A percentile compares a stretch with the other conserved stretches of the same genome.
Evolutionary conservation across 257 asterid species (phyloP).

Genomic region (Perilla frutescens): DNA sequence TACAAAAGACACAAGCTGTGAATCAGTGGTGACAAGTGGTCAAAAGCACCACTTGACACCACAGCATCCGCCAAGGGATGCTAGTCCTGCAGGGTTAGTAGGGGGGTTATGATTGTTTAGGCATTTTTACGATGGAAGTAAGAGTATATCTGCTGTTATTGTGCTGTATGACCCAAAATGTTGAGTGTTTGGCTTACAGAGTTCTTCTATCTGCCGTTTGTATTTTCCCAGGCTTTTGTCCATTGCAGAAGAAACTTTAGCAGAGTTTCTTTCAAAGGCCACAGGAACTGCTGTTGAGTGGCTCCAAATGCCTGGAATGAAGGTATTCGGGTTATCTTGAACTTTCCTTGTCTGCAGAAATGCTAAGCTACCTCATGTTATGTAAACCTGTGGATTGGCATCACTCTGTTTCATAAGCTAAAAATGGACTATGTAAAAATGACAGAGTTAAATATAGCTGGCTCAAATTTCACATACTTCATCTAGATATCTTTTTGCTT

Average conservation of each 20-base stretch:
- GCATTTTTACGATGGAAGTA: constrained; percentile 50
- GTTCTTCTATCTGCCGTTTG: constrained; percentile 40
- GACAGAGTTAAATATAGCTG: background rate
- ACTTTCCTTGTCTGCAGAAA: background rate
- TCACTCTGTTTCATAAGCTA: background rate
- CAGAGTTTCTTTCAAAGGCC: constrained; percentile 97
- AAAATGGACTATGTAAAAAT: background rate
- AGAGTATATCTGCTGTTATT: constrained; percentile 24
- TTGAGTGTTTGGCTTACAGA: constrained; percentile 34
- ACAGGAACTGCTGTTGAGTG: constrained; percentile 99
- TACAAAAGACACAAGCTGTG: constrained; percentile 87
- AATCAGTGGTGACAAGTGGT: constrained; percentile 92
- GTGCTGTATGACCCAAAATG: constrained; percentile 25
- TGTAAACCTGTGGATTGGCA: background rate
- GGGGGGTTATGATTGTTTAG: constrained; percentile 47
- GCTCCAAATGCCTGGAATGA: constrained; percentile 99
- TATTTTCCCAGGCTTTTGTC: constrained; percentile 73
- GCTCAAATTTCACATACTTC: background rate
- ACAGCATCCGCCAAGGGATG: constrained; percentile 96
- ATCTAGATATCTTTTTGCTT: background rate
- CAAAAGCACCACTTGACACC: constrained; percentile 77
- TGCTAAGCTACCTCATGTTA: background rate
- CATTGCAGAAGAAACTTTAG: constrained; percentile 95
- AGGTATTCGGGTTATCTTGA: constrained; percentile 51
- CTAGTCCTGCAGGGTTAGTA: constrained; percentile 98